Percentiles rank a stretch among this genome's conserved stretches.
These are phyloP conservation scores for Myxozyma monticola DNA, from an alignment of 805 yeast species.

Conservation along the genomic window DNA sequence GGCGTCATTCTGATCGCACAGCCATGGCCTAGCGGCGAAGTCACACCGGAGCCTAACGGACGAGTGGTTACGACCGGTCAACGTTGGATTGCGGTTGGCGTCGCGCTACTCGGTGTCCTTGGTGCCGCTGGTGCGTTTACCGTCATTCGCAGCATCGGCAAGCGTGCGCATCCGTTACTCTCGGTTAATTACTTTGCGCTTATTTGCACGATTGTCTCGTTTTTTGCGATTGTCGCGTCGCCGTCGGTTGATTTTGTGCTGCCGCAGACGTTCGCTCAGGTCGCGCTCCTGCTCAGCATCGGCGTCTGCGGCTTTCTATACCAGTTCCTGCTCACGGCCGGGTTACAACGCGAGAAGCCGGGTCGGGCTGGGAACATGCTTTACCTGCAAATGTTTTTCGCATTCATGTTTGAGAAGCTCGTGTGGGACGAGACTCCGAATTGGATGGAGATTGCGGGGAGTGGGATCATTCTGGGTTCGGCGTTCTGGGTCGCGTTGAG, in stretches of 20 bases:
- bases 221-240: slow-evolving; percentile 50
- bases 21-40: slow-evolving; percentile 47
- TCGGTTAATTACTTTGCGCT: slow-evolving; percentile 77
- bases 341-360: slow-evolving; percentile 79
- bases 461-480: slow-evolving; percentile 61
- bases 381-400: slow-evolving; percentile 76
- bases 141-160: slow-evolving; percentile 71
- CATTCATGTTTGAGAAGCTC: slow-evolving; percentile 69
- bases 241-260: slow-evolving; percentile 61
- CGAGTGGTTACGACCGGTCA: slow-evolving; percentile 52
- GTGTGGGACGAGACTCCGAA: slow-evolving; percentile 77
- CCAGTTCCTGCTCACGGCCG: slow-evolving; percentile 78
- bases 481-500: slow-evolving; percentile 61
- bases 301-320: slow-evolving; percentile 80
- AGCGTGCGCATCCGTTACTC: slow-evolving; percentile 73
- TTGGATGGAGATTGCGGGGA: slow-evolving; percentile 66
- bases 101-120: slow-evolving; percentile 65
- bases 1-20: slow-evolving; percentile 83
- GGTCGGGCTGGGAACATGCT: slow-evolving; percentile 72
- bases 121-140: slow-evolving; percentile 73
- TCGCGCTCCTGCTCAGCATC: slow-evolving; percentile 60
- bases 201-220: slow-evolving; percentile 56
- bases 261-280: slow-evolving; percentile 64
- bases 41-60: slow-evolving; percentile 9
- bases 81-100: slow-evolving; percentile 60